Conservation (phyloP, 495 filamentous ascomycete species). For the Aspergillus nanangensis region DNA sequence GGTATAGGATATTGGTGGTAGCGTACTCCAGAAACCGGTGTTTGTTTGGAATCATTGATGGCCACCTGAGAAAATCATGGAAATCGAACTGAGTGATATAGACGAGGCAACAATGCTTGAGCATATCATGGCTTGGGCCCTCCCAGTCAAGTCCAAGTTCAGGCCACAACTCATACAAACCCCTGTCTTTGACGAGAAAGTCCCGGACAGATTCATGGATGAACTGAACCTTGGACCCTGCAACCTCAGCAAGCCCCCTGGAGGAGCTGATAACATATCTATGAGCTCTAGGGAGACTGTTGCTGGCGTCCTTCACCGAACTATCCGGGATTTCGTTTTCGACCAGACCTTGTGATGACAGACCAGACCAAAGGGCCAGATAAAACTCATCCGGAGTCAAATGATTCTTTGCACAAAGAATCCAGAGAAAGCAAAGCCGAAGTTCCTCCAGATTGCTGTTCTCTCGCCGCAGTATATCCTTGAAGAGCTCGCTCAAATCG, state of each 20-base stretch:
- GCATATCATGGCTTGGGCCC: constrained; percentile 26
- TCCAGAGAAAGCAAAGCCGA: constrained; percentile 31
- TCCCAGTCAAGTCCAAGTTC: constrained; percentile 18
- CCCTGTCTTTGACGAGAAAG: constrained; percentile 36
- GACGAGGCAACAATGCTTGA: constrained; percentile 30
- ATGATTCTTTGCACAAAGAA: constrained; percentile 29
- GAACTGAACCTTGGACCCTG: constrained; percentile 36
- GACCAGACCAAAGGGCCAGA: constrained; percentile 22
- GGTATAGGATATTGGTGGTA: constrained; percentile 33
- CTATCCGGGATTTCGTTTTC: constrained; percentile 11
- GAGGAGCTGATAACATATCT: constrained; percentile 32
- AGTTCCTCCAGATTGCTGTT: constrained; percentile 19
- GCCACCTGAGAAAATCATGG: constrained; percentile 3
- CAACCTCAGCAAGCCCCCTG: constrained; percentile 40
- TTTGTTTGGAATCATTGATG: constrained; percentile 12
- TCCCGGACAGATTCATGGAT: constrained; percentile 47
- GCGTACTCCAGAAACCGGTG: constrained; percentile 47
- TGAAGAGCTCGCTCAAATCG: constrained; percentile 33
- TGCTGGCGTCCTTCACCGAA: background rate
- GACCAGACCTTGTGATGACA: constrained; percentile 9
- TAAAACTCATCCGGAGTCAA: constrained; percentile 28
- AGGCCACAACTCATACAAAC: constrained; percentile 30
- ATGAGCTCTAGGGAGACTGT: constrained; percentile 11
- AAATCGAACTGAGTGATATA: constrained; percentile 21
- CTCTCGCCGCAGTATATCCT: constrained; percentile 32